Evolutionary conservation across 805 yeast species (phyloP), one percentile per base, ranked within the genome.

Genomic region (Candida adriatica): DNA sequence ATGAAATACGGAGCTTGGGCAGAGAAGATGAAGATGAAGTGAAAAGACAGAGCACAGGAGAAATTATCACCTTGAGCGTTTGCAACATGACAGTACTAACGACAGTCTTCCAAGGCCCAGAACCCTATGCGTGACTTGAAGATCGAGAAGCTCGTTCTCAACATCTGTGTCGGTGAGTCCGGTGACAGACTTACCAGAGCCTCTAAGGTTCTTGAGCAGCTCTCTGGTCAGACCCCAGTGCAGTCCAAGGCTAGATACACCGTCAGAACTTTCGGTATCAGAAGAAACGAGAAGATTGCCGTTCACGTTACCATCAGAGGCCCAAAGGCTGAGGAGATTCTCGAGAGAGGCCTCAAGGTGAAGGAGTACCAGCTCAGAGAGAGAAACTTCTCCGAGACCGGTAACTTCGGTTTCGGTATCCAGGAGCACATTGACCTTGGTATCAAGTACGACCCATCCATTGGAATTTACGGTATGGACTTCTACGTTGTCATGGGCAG

Each of bases 131-230:
- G 95, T 75, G 97, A 92, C 61, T 78, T 92, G 73, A 88, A 82
- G 77, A 90, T 92, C 76, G 97, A 92, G 76, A 92, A 92, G 76
- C 82, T 92, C 72, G 96, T 92, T 72, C 84, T 92, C 72, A 92
- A 92, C 92, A 92, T 92, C 75, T 88, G 95, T 73, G 98, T 92
- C 70, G 98, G 98, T 77, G 98, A 92, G 76, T 88, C 96, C 71
- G 98, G 98, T 79, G 98, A 92, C 73, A 84, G 97, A 82, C 86
- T 92, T 70, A 92, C 98, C 77, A 90, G 98, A 84, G 98, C 98
- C 59, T 92, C 98, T 66, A 92, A 92, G 80, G 98, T 92, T 62
- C 79, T 92, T 66, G 98, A 92, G 77, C 98, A 92, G 78, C 83
- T 92, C 61, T 90, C 97, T 57, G 98, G 98, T 88, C 98, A 92